Evolutionary conservation across 306 rosid genomes (phyloP).

Genomic region (Citrullus colocynthis): DNA sequence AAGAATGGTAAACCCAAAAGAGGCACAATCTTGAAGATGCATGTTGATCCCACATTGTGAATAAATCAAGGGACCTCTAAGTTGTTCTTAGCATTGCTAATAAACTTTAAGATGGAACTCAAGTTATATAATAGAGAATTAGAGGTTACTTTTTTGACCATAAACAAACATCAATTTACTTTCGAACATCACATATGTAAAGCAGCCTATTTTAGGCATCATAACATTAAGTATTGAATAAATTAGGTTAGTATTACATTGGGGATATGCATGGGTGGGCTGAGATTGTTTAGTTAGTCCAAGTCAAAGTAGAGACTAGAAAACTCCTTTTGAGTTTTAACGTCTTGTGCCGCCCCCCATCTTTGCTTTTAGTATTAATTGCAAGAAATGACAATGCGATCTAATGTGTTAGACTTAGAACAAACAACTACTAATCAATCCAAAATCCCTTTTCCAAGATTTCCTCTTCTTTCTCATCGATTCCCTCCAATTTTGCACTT

Average conservation of each 20-base stretch:
- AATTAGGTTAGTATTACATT: not conserved
- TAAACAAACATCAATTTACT: too few relatives aligned
- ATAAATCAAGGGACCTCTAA: too few relatives aligned
- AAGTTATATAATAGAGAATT: too few relatives aligned
- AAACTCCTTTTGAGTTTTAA: not conserved
- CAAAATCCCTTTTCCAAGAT: not conserved
- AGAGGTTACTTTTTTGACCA: too few relatives aligned
- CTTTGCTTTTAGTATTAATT: not conserved
- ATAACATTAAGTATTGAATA: not conserved
- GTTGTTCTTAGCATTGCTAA: too few relatives aligned
- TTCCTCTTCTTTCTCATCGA: not conserved
- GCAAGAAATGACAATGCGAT: not conserved
- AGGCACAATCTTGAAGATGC: too few relatives aligned
- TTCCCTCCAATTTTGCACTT: not conserved
- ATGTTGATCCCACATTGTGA: too few relatives aligned
- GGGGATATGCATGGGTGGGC: not conserved
- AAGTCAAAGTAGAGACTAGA: not conserved
- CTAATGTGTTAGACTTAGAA: too few relatives aligned
- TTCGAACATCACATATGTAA: too few relatives aligned
- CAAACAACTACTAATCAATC: too few relatives aligned
- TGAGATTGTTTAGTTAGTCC: not conserved
- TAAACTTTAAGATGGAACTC: too few relatives aligned
- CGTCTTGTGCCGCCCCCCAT: constrained; percentile 3
- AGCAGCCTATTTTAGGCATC: not conserved
- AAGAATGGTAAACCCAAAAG: too few relatives aligned